Evolutionary conservation across 2,329 filamentous ascomycete species (phyloP).

Genomic region (Alternaria conjuncta): DNA sequence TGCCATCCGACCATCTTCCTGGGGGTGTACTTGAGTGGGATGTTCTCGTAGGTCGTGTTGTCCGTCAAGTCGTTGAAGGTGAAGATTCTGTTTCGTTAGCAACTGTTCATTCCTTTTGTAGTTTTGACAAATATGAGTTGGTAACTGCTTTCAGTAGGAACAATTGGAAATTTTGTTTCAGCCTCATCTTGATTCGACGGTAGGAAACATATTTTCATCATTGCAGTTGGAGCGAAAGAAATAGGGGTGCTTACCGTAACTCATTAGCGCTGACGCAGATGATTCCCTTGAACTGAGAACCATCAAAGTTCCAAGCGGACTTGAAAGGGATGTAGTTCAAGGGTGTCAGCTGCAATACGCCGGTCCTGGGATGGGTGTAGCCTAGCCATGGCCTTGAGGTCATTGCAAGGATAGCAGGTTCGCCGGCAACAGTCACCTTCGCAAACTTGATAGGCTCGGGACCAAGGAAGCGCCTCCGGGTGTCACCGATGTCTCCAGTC

Average conservation of each 20-base stretch:
- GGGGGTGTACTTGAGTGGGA: slow-evolving; percentile 88
- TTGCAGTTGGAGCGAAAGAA: slow-evolving; percentile 42
- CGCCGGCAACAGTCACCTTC: slow-evolving; percentile 84
- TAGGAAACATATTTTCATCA: slow-evolving; percentile 69
- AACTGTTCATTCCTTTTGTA: slow-evolving; percentile 3
- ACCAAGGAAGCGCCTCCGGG: slow-evolving; percentile 90
- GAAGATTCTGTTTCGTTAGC: slow-evolving; percentile 70
- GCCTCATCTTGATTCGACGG: slow-evolving; percentile 53
- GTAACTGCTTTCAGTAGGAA: slow-evolving; percentile 80
- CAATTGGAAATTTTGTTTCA: slow-evolving; percentile 76
- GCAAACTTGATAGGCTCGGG: slow-evolving; percentile 90
- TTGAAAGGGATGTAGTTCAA: slow-evolving; percentile 87
- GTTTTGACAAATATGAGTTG: not conserved
- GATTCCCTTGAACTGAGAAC: slow-evolving; percentile 93
- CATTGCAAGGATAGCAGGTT: slow-evolving; percentile 84
- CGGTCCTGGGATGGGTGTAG: slow-evolving; percentile 86
- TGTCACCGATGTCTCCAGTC: slow-evolving; percentile 94
- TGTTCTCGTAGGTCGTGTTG: slow-evolving; percentile 84
- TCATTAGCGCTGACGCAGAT: slow-evolving; percentile 92
- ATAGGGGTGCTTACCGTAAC: slow-evolving; percentile 69
- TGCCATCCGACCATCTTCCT: slow-evolving; percentile 87
- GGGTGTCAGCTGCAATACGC: slow-evolving; percentile 89
- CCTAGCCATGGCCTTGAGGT: slow-evolving; percentile 96
- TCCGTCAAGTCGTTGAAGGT: slow-evolving; percentile 85
- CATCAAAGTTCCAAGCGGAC: slow-evolving; percentile 96